Conservation (phyloP, 2,329 filamentous ascomycete genomes). For the Fusarium aywerte region DNA sequence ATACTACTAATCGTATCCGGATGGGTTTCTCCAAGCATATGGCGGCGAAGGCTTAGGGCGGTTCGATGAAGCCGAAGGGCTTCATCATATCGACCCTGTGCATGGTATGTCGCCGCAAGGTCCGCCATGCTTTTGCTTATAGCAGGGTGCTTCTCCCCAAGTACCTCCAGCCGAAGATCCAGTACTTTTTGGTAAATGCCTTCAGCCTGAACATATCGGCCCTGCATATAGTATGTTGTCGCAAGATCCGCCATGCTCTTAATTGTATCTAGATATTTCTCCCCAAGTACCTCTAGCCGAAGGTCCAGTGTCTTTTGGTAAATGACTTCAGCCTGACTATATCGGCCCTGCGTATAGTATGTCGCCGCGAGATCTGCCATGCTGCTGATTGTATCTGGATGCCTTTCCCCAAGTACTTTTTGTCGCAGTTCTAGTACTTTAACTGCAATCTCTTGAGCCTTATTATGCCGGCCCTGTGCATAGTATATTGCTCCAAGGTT, state of each 20-base stretch:
- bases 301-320: neutral
- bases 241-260: constrained; percentile 3
- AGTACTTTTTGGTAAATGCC: too few species aligned
- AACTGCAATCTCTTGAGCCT: neutral
- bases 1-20: neutral
- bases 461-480: neutral
- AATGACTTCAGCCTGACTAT: neutral
- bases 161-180: neutral
- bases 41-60: too few species aligned
- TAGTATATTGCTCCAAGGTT: neutral
- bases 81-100: too few species aligned
- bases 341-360: neutral
- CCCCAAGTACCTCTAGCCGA: neutral
- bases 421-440: neutral
- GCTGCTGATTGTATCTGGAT: neutral
- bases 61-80: too few species aligned
- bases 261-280: constrained; percentile 9
- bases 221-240: neutral
- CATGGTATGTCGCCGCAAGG: neutral
- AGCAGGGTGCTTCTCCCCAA: constrained; percentile 10
- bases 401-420: neutral
- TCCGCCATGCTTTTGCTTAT: neutral
- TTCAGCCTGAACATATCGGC: neutral
- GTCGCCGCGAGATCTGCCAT: neutral
- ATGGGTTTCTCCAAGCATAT: neutral